Evolutionary conservation across 495 filamentous ascomycete genomes (phyloP).

Genomic region (Tuber melanosporum): DNA sequence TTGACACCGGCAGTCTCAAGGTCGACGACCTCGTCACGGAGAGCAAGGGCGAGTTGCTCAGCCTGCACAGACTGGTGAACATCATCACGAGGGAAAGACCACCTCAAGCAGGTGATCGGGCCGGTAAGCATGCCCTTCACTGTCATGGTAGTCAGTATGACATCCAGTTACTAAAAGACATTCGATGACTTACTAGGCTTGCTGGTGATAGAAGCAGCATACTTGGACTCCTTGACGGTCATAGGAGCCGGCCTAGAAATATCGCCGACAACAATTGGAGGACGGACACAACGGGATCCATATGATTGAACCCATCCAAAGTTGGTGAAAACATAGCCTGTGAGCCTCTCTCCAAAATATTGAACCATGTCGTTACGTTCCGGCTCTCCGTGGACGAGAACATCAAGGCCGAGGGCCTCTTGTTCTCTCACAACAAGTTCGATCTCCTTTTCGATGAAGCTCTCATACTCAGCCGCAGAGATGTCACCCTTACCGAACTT

Average conservation of each 20-base stretch:
- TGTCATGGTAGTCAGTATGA: background rate
- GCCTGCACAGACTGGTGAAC: slow-evolving; percentile 98
- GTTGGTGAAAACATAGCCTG: slow-evolving; percentile 97
- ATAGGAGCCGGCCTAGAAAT: slow-evolving; percentile 92
- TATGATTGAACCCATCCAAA: slow-evolving; percentile 98
- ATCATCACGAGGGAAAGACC: slow-evolving; percentile 99
- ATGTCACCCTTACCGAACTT: slow-evolving; percentile 98
- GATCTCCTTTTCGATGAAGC: slow-evolving; percentile 98
- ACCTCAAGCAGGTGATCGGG: slow-evolving; percentile 94
- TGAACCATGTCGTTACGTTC: slow-evolving; percentile 99
- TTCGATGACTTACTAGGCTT: slow-evolving; percentile 65
- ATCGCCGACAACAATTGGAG: slow-evolving; percentile 96
- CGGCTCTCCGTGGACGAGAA: slow-evolving; percentile 95
- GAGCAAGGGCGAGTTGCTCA: slow-evolving; percentile 94
- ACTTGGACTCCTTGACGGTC: slow-evolving; percentile 99
- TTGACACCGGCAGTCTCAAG: slow-evolving; percentile 91
- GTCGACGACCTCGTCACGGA: slow-evolving; percentile 96
- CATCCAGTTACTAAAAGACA: background rate
- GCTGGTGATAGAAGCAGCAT: slow-evolving; percentile 87
- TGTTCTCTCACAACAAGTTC: slow-evolving; percentile 86
- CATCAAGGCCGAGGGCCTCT: slow-evolving; percentile 93
- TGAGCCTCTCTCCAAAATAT: slow-evolving; percentile 96
- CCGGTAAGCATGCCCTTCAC: slow-evolving; percentile 98
- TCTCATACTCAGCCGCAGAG: slow-evolving; percentile 81
- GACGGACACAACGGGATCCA: slow-evolving; percentile 94